A percentile compares a stretch with the other conserved stretches of the same genome.
Evolutionary conservation across 805 yeast species (phyloP).

Genomic region (Ogataea paradorogensis): DNA sequence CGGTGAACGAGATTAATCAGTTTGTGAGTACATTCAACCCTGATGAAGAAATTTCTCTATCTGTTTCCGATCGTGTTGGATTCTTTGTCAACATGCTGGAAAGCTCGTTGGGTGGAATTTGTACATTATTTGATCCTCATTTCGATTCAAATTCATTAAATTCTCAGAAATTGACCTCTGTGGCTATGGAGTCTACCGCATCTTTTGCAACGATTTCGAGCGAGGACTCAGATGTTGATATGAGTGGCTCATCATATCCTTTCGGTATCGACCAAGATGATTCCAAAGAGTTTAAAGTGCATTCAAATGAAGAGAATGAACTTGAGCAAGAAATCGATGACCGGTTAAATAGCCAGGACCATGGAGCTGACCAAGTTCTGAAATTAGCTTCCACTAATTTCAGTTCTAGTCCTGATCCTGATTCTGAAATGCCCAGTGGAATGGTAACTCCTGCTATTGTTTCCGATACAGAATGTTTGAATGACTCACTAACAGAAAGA

Average conservation of each 20-base stretch:
- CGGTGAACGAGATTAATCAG: constrained; percentile 51
- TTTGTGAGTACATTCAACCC: constrained; percentile 52
- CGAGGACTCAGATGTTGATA: background rate
- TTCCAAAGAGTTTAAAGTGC: background rate
- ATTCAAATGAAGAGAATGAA: background rate
- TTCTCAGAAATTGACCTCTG: constrained; percentile 6
- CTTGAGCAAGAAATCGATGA: background rate
- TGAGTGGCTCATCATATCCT: background rate
- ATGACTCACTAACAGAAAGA: constrained; percentile 35
- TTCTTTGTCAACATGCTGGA: constrained; percentile 26
- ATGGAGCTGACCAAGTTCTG: background rate
- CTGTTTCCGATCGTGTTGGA: constrained; percentile 23
- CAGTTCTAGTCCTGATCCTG: constrained; percentile 27
- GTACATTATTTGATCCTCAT: constrained; percentile 72
- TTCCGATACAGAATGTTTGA: constrained; percentile 43
- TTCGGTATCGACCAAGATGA: background rate
- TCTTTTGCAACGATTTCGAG: constrained; percentile 12
- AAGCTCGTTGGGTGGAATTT: constrained; percentile 56
- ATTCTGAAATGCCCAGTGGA: constrained; percentile 33
- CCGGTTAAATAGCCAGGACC: background rate
- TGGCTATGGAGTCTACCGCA: constrained; percentile 22
- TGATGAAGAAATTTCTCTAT: constrained; percentile 22
- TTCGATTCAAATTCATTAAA: constrained; percentile 34
- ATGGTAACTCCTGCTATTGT: constrained; percentile 28
- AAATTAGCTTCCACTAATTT: background rate